A percentile compares a stretch with the other conserved stretches of the same genome.
Evolutionary conservation across 139 green algal genomes (phyloP).

Genomic region (Ettlia oleoabundans): DNA sequence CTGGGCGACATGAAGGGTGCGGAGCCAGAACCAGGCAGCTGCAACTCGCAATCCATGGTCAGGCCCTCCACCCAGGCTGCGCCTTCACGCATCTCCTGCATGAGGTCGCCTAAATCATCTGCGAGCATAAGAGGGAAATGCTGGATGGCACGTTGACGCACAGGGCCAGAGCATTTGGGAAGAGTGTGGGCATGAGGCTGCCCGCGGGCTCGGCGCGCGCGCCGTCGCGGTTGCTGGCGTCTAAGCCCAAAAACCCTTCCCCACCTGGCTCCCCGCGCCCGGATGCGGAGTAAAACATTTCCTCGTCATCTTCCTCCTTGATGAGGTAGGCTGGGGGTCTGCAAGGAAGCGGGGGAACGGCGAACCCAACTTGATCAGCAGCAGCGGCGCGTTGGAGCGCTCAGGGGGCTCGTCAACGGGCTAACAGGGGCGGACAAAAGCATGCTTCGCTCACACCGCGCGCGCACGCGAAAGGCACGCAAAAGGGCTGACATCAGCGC

Average conservation of each 20-base stretch:
- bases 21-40: background rate
- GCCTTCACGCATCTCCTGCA: constrained; percentile 32
- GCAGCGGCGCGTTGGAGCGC: too few relatives aligned
- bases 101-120: constrained; percentile 33
- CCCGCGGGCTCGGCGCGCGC: too few relatives aligned
- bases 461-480: too few relatives aligned
- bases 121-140: background rate
- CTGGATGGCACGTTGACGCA: too few relatives aligned
- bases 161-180: too few relatives aligned
- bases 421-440: too few relatives aligned
- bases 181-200: too few relatives aligned
- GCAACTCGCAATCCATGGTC: constrained; percentile 1
- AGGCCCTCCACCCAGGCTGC: constrained; percentile 4
- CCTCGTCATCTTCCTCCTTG: constrained; percentile 7
- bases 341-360: background rate
- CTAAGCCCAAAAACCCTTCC: too few relatives aligned
- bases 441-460: too few relatives aligned
- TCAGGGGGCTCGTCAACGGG: too few relatives aligned
- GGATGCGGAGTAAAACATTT: background rate
- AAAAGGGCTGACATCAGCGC: background rate
- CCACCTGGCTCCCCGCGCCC: constrained; percentile 2
- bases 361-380: background rate
- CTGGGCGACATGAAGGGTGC: background rate
- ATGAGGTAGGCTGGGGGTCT: background rate
- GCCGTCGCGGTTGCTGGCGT: too few relatives aligned